Base-by-base conservation (phyloP, 257 asterid genomes). In the Paraleonurus japonicus region DNA sequence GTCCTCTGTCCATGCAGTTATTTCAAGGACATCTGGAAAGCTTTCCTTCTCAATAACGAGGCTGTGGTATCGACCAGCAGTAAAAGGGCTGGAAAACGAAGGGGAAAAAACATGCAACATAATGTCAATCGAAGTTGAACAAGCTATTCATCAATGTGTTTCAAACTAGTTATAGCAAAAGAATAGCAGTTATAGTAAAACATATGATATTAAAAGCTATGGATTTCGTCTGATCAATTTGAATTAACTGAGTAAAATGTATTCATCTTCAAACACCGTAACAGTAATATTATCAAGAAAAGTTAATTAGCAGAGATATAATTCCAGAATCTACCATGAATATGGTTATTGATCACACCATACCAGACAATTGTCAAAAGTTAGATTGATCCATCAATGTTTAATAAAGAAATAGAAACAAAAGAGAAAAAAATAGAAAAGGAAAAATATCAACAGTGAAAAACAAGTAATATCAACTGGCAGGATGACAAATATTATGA, bases 1-100 rank as follows among this genome's bases (percentile, higher is more conserved):
- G 55, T 94, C 96, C 79, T 89, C 99, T 0, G 99, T 94, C 97
- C 96, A 89, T 4, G 97, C 99, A 20, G 97, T 94, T 55, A 91
- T 79, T 84, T 94, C 99, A 9, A 94, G 93, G 47, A 60, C 83
- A 57, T 89, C 92, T 1, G 99, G 99, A 79, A 89, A 94, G 16
- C 83, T 89, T 58, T 86, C 96, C 85, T 82, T 85, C 62, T 91
- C 96, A 74, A 91, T 94, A 61, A 94, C 99, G 61, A 94, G 99
- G 77, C 99, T 94, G 70, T 94, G 99, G 80, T 91, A 94, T 77
- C 99, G 83, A 79, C 92, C 97, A 27, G 97, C 99, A 37, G 88
- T 94, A 72, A 94, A 91, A 23, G 99, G 97, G 85, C 98, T 94
- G 86, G 20, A 72, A 17, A 70, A 65, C 67, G 32, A 26, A 67